These are phyloP conservation scores for Protomyces gravidus DNA, from an alignment of 1,139 yeast species.

Conservation along the genomic window DNA sequence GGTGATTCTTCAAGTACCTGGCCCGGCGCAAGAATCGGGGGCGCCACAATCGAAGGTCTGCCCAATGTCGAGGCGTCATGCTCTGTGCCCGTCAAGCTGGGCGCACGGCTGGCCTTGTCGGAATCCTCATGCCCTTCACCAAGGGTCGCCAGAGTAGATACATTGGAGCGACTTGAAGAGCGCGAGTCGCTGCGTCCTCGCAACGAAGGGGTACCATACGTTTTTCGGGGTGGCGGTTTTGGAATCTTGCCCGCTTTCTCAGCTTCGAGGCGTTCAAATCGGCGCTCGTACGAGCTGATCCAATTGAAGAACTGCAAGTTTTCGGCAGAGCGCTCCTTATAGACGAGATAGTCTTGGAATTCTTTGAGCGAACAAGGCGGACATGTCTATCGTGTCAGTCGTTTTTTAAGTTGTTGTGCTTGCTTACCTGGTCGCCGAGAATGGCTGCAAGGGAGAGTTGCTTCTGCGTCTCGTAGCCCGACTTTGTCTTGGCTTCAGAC, in stretches of 20 bases:
- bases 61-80: not conserved
- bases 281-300: slow-evolving; percentile 18
- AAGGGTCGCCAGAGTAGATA: not conserved
- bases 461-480: not conserved
- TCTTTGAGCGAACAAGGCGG: slow-evolving; percentile 27
- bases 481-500: not conserved
- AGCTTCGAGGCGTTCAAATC: slow-evolving; percentile 11
- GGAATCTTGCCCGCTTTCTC: slow-evolving; percentile 9
- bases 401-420: not conserved
- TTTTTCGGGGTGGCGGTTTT: slow-evolving; percentile 16
- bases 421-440: slow-evolving; percentile 24
- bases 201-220: slow-evolving; percentile 16
- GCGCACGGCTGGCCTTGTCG: not conserved
- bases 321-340: slow-evolving; percentile 26
- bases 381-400: slow-evolving; percentile 7
- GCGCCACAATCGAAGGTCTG: not conserved
- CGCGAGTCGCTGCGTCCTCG: slow-evolving; percentile 15
- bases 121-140: not conserved
- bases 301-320: slow-evolving; percentile 26
- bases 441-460: slow-evolving; percentile 20
- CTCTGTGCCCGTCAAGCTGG: not conserved
- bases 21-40: slow-evolving; percentile 4
- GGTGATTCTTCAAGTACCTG: not conserved
- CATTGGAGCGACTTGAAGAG: slow-evolving; percentile 10
- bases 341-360: slow-evolving; percentile 25